These are phyloP conservation scores for Kockovaella imperatae DNA, from an alignment of 768 basidiomycete species.

Conservation along the genomic window DNA sequence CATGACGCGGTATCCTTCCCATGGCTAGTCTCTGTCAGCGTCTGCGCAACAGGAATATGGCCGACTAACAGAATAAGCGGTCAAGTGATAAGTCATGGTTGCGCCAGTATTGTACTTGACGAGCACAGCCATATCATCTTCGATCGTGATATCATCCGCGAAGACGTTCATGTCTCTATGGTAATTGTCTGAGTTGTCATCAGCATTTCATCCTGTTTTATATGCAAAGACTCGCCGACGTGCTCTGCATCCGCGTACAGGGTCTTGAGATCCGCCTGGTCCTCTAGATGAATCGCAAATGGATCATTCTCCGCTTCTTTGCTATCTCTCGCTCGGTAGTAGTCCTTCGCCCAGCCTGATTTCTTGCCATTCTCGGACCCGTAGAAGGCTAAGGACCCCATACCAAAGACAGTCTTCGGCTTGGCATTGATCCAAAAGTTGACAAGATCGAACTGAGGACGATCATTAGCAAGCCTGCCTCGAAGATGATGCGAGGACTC, in stretches of 20 bases:
- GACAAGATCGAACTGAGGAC: constrained; percentile 51
- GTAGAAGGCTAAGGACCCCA: constrained; percentile 52
- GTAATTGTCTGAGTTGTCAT: constrained; percentile 48
- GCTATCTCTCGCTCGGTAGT: constrained; percentile 49
- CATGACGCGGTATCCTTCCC: constrained; percentile 51
- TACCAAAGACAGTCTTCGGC: constrained; percentile 50
- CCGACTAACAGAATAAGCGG: constrained; percentile 37
- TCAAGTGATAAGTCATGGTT: constrained; percentile 54
- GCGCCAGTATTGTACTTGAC: constrained; percentile 51
- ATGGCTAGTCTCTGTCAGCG: constrained; percentile 21
- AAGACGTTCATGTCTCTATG: constrained; percentile 51
- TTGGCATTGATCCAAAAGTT: constrained; percentile 54
- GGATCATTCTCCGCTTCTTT: constrained; percentile 50
- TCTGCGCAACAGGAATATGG: constrained; percentile 44
- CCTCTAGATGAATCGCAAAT: constrained; percentile 51
- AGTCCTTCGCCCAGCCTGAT: constrained; percentile 51
- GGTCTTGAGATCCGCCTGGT: constrained; percentile 48
- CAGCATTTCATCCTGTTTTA: constrained; percentile 10
- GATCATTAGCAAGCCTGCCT: not conserved
- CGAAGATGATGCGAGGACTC: constrained; percentile 2
- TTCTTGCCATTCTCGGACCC: constrained; percentile 49
- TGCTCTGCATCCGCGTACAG: constrained; percentile 51
- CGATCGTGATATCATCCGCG: constrained; percentile 47
- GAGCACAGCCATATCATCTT: constrained; percentile 53
- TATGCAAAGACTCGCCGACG: constrained; percentile 31